Conservation (phyloP, 331 rosid species). For the Spiraea crenata region DNA sequence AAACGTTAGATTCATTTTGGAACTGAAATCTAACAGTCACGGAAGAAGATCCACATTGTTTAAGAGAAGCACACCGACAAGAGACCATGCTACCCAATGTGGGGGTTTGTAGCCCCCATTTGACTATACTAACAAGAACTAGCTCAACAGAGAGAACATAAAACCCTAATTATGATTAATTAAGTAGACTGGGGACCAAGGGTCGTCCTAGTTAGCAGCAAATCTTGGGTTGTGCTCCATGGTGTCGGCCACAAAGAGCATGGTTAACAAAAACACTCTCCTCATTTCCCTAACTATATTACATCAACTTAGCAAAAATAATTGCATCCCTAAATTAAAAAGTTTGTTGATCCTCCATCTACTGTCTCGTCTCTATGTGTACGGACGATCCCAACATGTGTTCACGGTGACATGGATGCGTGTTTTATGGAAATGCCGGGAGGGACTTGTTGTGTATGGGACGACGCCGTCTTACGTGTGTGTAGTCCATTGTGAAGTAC, state of each 20-base stretch:
- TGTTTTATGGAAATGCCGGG: constrained; percentile 53
- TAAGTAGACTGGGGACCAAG: not conserved
- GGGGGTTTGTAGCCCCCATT: constrained; percentile 34
- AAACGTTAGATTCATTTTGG: no score
- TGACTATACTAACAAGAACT: constrained; percentile 6
- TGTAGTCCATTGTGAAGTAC: constrained; percentile 63
- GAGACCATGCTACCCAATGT: constrained; percentile 40
- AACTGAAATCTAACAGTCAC: no score
- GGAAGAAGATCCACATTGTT: no score
- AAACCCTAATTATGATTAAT: not conserved
- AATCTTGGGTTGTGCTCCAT: constrained; percentile 34
- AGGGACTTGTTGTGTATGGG: constrained; percentile 67
- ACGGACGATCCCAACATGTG: no score
- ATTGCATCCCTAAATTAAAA: constrained; percentile 12
- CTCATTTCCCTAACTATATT: constrained; percentile 33
- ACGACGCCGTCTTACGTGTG: constrained; percentile 45
- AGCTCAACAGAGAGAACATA: constrained; percentile 13
- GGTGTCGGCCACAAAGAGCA: constrained; percentile 36
- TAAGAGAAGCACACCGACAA: not conserved
- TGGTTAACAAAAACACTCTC: constrained; percentile 20
- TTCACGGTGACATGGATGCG: not conserved
- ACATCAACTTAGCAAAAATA: constrained; percentile 17
- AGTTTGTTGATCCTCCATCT: not conserved
- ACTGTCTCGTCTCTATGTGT: no score
- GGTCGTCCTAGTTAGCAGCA: constrained; percentile 24